These are phyloP conservation scores for Salvia hispanica DNA, from an alignment of 257 asterid genomes.

Conservation along the genomic window DNA sequence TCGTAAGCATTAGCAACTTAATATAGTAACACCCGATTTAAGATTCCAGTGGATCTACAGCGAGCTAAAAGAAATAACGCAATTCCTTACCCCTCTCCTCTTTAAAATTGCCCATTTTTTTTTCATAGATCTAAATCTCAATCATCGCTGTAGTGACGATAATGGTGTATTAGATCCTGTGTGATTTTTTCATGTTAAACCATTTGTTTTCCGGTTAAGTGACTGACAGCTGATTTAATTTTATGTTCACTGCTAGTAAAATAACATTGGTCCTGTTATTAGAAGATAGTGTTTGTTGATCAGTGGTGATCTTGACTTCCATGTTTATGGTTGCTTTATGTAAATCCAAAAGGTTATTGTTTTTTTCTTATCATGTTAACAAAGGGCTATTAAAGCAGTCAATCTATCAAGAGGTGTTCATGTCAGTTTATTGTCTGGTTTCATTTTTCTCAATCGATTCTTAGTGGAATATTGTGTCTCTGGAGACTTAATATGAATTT, in stretches of 20 bases:
- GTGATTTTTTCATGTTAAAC: background rate
- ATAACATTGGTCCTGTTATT: slow-evolving; percentile 10
- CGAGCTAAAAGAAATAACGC: slow-evolving; percentile 22
- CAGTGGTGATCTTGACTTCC: slow-evolving; percentile 7
- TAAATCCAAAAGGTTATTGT: background rate
- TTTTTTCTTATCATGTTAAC: background rate
- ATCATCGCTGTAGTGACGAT: slow-evolving; percentile 19
- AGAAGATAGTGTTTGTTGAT: background rate
- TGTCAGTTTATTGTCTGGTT: background rate
- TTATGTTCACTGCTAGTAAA: background rate
- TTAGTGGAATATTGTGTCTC: background rate
- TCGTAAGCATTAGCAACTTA: too few relatives aligned
- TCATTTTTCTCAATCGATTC: background rate
- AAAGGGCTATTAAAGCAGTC: slow-evolving; percentile 21
- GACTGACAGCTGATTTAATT: slow-evolving; percentile 6
- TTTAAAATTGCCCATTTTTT: slow-evolving; percentile 27
- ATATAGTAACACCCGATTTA: too few relatives aligned
- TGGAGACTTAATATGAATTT: slow-evolving; percentile 9
- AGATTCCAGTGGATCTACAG: too few relatives aligned
- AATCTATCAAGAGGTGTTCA: slow-evolving; percentile 3
- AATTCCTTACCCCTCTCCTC: background rate
- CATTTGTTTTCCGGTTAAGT: slow-evolving; percentile 1
- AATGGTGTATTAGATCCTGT: slow-evolving; percentile 17
- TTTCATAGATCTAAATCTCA: slow-evolving; percentile 38
- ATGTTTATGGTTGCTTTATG: background rate